Conservation (phyloP, 2,329 filamentous ascomycete genomes). For the Diaporthe capsici region DNA sequence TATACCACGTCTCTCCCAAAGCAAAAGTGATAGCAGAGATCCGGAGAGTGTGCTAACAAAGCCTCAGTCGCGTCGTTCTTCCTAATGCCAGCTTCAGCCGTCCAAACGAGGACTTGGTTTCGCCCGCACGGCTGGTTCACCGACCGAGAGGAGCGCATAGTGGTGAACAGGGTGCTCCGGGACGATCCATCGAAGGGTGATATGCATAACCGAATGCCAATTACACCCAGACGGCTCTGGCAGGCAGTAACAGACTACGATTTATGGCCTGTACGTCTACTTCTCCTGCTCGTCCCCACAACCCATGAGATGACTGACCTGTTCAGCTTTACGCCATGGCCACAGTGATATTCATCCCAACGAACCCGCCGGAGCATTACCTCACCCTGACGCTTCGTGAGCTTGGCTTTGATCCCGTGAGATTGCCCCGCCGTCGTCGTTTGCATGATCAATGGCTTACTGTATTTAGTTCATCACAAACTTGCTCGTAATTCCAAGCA, state of each 20-base stretch:
- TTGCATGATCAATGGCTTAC: background rate
- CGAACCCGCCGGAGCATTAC: conserved; percentile 61
- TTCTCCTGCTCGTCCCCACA: conserved; percentile 57
- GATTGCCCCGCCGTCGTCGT: too few species aligned
- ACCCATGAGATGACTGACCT: background rate
- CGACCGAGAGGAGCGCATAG: conserved; percentile 68
- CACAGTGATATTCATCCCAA: conserved; percentile 59
- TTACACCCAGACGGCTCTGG: conserved; percentile 64
- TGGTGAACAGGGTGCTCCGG: conserved; percentile 70
- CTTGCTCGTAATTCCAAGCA: conserved; percentile 67
- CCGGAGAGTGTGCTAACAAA: background rate
- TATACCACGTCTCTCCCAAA: background rate
- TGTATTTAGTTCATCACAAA: conserved; percentile 63
- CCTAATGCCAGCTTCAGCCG: conserved; percentile 64
- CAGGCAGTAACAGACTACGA: conserved; percentile 66
- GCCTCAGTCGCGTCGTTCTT: conserved; percentile 61
- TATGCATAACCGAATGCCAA: conserved; percentile 69
- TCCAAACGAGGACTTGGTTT: conserved; percentile 65
- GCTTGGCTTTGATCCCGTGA: conserved; percentile 61
- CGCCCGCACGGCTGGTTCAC: conserved; percentile 69
- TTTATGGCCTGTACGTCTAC: conserved; percentile 67
- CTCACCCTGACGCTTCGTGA: conserved; percentile 67
- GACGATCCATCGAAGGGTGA: conserved; percentile 70
- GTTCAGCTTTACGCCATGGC: conserved; percentile 14
- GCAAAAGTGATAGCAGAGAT: too few species aligned